These are phyloP conservation scores for Ustulina deusta DNA, from an alignment of 2,329 filamentous ascomycete species.

Conservation along the genomic window DNA sequence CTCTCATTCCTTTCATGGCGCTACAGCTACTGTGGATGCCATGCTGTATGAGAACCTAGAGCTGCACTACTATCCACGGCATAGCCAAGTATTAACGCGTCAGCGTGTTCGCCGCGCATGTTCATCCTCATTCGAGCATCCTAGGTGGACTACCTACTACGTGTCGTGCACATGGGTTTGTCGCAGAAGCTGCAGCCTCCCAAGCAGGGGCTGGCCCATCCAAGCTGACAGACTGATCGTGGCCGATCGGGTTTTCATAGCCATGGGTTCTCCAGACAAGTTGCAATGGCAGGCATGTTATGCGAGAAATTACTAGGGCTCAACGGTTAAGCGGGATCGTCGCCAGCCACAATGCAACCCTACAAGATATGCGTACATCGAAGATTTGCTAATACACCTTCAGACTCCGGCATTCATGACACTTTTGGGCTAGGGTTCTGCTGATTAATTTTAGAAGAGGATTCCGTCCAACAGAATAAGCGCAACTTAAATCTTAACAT, in stretches of 20 bases:
- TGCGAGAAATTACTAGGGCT: slow-evolving; percentile 41
- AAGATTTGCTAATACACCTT: slow-evolving; percentile 11
- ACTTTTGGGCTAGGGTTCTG: not conserved
- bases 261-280: slow-evolving; percentile 38
- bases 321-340: slow-evolving; percentile 43
- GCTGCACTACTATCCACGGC: too few relatives aligned
- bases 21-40: not conserved
- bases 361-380: slow-evolving; percentile 26
- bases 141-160: slow-evolving; percentile 35
- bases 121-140: slow-evolving; percentile 21
- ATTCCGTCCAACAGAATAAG: not conserved
- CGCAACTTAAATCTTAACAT: not conserved
- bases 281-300: slow-evolving; percentile 40
- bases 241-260: slow-evolving; percentile 38
- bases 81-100: slow-evolving; percentile 13
- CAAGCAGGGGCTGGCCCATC: slow-evolving; percentile 34
- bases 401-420: slow-evolving; percentile 3
- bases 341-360: slow-evolving; percentile 43
- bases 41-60: not conserved
- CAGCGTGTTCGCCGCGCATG: slow-evolving; percentile 24
- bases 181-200: slow-evolving; percentile 40
- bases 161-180: slow-evolving; percentile 41
- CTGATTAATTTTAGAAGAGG: not conserved
- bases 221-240: slow-evolving; percentile 35
- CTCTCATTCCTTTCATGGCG: not conserved